Evolutionary conservation across 352 stramenopile species (phyloP).

Genomic region (Phytopythium oedochilum): DNA sequence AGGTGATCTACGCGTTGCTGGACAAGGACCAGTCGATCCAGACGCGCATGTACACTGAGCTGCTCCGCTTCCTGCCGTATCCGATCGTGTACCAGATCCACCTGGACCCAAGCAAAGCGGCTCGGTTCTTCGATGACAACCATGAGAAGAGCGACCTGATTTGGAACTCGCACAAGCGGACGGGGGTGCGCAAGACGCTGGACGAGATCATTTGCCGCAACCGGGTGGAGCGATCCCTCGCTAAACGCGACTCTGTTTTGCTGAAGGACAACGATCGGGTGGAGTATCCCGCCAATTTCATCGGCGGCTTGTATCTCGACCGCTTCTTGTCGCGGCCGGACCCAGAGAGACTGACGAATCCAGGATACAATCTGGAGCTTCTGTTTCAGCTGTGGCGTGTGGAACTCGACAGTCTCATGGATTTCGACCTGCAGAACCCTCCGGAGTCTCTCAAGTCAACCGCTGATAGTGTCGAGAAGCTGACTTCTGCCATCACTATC

Average conservation of each 20-base stretch:
- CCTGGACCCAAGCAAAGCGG: conserved; percentile 61
- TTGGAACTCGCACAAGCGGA: conserved; percentile 77
- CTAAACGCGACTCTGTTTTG: conserved; percentile 77
- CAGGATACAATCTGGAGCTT: conserved; percentile 72
- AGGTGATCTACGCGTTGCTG: conserved; percentile 72
- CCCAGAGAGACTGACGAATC: conserved; percentile 67
- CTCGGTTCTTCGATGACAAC: conserved; percentile 79
- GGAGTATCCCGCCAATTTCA: conserved; percentile 53
- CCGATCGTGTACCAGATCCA: conserved; percentile 83
- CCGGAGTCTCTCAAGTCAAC: conserved; percentile 42
- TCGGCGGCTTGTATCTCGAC: conserved; percentile 71
- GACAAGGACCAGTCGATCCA: conserved; percentile 64
- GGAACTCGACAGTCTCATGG: conserved; percentile 48
- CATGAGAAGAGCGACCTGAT: conserved; percentile 82
- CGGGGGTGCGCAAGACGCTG: conserved; percentile 67
- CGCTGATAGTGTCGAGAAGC: conserved; percentile 55
- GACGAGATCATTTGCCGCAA: conserved; percentile 80
- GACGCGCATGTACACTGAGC: conserved; percentile 67
- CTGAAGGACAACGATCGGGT: conserved; percentile 67
- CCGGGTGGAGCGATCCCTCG: conserved; percentile 56
- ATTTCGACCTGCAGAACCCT: conserved; percentile 56
- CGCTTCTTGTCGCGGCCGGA: conserved; percentile 68
- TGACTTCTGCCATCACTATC: conserved; percentile 65
- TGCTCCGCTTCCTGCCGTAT: conserved; percentile 76
- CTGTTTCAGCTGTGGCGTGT: conserved; percentile 72